These are phyloP conservation scores for Fraxinus nigra DNA, from an alignment of 305 asterid species.

Conservation along the genomic window DNA sequence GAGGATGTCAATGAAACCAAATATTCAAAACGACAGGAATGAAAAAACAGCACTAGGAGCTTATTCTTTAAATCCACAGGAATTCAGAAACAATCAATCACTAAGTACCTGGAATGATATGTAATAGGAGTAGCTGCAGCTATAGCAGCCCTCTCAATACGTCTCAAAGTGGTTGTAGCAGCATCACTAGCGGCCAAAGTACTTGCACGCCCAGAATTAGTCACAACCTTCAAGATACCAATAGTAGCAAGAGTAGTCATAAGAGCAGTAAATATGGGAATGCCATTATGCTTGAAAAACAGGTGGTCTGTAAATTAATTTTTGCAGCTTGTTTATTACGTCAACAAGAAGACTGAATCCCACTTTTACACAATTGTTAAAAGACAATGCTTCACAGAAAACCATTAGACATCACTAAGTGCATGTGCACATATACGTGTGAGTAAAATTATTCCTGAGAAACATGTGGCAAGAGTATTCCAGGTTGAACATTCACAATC, in stretches of 20 bases:
- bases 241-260: not conserved
- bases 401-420: not conserved
- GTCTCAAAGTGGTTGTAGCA: constrained; percentile 92
- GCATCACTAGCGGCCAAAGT: constrained; percentile 97
- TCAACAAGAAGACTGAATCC: constrained; percentile 1
- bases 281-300: not conserved
- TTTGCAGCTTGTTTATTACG: not conserved
- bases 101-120: constrained; percentile 75
- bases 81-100: constrained; percentile 20
- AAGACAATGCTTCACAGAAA: not conserved
- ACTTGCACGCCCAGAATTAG: constrained; percentile 97
- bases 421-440: not conserved
- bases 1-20: constrained; percentile 12
- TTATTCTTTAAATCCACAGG: not conserved
- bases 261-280: not conserved
- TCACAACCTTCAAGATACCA: constrained; percentile 64
- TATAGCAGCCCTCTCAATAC: constrained; percentile 97
- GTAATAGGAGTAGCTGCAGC: constrained; percentile 99
- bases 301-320: not conserved
- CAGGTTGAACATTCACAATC: not conserved
- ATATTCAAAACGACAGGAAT: constrained; percentile 10
- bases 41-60: not conserved
- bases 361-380: not conserved
- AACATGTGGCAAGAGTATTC: not conserved
- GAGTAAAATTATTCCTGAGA: not conserved